These are phyloP conservation scores for Stagonosporopsis chrysanthemi DNA, from an alignment of 2,329 filamentous ascomycete species.

Conservation along the genomic window DNA sequence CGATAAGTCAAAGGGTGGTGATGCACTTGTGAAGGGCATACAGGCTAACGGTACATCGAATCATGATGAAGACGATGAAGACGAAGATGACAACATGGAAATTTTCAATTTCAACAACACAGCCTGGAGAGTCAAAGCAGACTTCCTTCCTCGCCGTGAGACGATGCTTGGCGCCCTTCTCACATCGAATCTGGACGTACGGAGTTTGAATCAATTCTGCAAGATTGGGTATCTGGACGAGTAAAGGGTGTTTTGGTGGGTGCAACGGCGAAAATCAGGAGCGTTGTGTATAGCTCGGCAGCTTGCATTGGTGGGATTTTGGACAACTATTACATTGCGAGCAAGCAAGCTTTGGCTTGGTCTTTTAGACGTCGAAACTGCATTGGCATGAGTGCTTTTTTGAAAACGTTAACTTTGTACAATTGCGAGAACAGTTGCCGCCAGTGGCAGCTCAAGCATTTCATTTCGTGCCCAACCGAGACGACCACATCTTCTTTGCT, in stretches of 20 bases:
- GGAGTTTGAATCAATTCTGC: conserved; percentile 53
- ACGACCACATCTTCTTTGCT: neutral
- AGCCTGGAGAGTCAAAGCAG: conserved; percentile 47
- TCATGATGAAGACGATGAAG: conserved; percentile 36
- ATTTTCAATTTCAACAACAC: conserved; percentile 40
- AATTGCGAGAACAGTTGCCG: conserved; percentile 1
- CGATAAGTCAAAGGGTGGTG: conserved; percentile 52
- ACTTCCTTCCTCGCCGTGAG: conserved; percentile 56
- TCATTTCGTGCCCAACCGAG: neutral
- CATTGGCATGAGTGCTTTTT: conserved; percentile 14
- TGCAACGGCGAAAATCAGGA: conserved; percentile 12
- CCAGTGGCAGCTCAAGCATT: conserved; percentile 1
- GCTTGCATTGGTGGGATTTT: conserved; percentile 19
- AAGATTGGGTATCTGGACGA: conserved; percentile 49
- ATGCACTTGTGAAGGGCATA: conserved; percentile 40
- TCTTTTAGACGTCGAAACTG: conserved; percentile 9
- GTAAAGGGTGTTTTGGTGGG: conserved; percentile 17
- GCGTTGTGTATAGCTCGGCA: conserved; percentile 19
- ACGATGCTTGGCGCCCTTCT: conserved; percentile 57
- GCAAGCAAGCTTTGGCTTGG: conserved; percentile 9
- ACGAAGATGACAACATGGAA: conserved; percentile 46
- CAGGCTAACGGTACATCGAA: conserved; percentile 38
- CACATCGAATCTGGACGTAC: conserved; percentile 53
- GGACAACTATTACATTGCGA: conserved; percentile 11
- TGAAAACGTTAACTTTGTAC: conserved; percentile 14